Base-by-base conservation (phyloP, 345 rosid species). In the Populus ilicifolia region DNA sequence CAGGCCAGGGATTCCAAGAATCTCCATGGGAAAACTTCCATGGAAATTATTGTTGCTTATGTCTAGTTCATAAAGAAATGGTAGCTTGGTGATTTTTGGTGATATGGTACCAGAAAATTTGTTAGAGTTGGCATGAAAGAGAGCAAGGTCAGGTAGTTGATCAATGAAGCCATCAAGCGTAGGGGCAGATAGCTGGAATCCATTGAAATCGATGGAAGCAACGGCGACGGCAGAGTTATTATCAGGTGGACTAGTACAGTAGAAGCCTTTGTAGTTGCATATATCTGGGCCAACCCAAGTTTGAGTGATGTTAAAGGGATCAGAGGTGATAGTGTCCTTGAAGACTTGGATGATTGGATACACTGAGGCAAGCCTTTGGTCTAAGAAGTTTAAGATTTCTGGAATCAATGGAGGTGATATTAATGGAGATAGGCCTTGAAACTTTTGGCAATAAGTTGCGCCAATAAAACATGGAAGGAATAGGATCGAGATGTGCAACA, bases 121-220 rank as follows among this genome's bases (percentile, higher is more conserved):
- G 80, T 89, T 89, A 71, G 88, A 82, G 76, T 87, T 87, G 61
- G 89, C 88, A 29, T 89, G 90, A 72, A 89, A 89, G 61, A 89
- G n/a, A 16, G 89, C 87, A 8, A 89, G 84, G 79, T 89, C 89
- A 2, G 84, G 85, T 25, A 89, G 82, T 41, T 76, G 82, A 65
- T 87, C 86, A 61, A 88, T 39, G 77, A 89, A 84, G 44, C 83
- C 88, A n/a, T 78, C 83, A 1, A 87, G 78, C 5, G 78, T 65
- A 0, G 87, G 83, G 43, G 88, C 88, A 9, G 75, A 18, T 21
- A 87, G 82, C 12, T 20, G 69, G 71, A 75, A 82, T 0, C 85
- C 85, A 14, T 85, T 85, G 84, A 87, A 84, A 67, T 87, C 88
- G 20, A 82, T 72, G 48, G 81, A 78, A 25, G 87, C 86, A 18